Evolutionary conservation across 306 rosid genomes (phyloP).

Genomic region (Lathyrus tuberosus): DNA sequence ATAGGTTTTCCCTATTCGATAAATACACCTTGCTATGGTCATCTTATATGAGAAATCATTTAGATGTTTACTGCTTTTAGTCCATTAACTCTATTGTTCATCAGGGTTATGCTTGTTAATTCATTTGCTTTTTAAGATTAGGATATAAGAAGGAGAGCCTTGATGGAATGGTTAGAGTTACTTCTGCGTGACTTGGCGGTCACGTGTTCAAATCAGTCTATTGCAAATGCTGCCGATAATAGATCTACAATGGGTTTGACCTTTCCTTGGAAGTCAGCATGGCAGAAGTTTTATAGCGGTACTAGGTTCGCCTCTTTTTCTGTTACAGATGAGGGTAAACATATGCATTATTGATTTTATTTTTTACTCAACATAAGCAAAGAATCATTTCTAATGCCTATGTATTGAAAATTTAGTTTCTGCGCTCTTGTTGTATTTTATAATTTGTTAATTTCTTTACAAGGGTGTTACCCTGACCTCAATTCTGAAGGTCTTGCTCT

Average conservation of each 20-base stretch:
- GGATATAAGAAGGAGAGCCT: neutral
- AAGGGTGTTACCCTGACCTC: neutral
- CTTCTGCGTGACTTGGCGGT: neutral
- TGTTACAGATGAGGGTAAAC: neutral
- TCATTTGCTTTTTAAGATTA: slow-evolving; percentile 5
- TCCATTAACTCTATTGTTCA: neutral
- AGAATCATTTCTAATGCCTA: neutral
- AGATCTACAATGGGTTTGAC: no score
- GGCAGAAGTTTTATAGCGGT: neutral
- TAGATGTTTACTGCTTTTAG: neutral
- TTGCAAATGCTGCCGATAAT: slow-evolving; percentile 3
- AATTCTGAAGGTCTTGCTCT: neutral
- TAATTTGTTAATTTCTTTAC: neutral
- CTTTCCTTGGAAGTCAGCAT: neutral
- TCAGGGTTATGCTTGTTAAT: slow-evolving; percentile 10
- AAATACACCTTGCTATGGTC: slow-evolving; percentile 8
- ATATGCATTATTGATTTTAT: slow-evolving; percentile 11
- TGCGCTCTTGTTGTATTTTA: neutral
- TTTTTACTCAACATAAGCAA: neutral
- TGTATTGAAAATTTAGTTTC: neutral
- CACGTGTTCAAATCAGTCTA: slow-evolving; percentile 1
- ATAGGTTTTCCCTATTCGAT: neutral
- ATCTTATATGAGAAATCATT: neutral
- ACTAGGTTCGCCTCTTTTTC: neutral
- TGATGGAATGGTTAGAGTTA: neutral